A percentile compares a stretch with the other conserved stretches of the same genome.
Conservation (phyloP, 108 stramenopile genomes). For the Mediolabrus comicus region DNA sequence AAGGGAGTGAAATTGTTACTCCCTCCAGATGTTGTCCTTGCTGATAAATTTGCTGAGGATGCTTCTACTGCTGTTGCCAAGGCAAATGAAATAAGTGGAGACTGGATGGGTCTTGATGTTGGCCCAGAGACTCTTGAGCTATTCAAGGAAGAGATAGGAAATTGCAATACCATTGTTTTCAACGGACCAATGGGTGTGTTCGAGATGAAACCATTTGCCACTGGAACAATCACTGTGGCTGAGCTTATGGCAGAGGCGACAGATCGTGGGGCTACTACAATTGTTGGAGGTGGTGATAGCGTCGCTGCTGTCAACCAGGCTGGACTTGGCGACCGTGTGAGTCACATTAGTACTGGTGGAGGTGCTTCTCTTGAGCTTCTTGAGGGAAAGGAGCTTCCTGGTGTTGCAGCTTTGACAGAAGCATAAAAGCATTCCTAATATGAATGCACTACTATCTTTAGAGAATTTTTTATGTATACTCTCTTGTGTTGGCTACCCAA, state of each 20-base stretch:
- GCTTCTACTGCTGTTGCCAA: slow-evolving; percentile 79
- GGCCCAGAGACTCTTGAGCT: slow-evolving; percentile 87
- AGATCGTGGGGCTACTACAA: slow-evolving; percentile 87
- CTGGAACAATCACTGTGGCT: slow-evolving; percentile 87
- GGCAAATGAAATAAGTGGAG: slow-evolving; percentile 86
- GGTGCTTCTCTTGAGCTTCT: slow-evolving; percentile 96
- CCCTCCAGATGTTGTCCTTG: slow-evolving; percentile 91
- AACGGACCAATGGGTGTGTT: slow-evolving; percentile 98
- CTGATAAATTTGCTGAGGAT: slow-evolving; percentile 89
- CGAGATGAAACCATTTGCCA: slow-evolving; percentile 92
- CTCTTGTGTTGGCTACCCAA: neutral
- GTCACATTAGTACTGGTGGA: slow-evolving; percentile 95
- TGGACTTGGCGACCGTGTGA: slow-evolving; percentile 89
- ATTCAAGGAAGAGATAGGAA: slow-evolving; percentile 79
- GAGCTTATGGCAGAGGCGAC: slow-evolving; percentile 92
- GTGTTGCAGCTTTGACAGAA: slow-evolving; percentile 86
- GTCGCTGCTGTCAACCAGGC: slow-evolving; percentile 95
- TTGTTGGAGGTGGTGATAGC: slow-evolving; percentile 97
- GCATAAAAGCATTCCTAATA: too few species aligned
- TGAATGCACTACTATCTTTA: neutral
- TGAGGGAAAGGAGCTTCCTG: slow-evolving; percentile 96
- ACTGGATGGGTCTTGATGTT: slow-evolving; percentile 98
- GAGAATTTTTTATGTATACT: neutral
- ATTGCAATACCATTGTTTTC: slow-evolving; percentile 92
- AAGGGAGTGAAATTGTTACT: slow-evolving; percentile 95